Base-by-base conservation (phyloP, 2,329 filamentous ascomycete species). In the Emericellopsis cladophorae region DNA sequence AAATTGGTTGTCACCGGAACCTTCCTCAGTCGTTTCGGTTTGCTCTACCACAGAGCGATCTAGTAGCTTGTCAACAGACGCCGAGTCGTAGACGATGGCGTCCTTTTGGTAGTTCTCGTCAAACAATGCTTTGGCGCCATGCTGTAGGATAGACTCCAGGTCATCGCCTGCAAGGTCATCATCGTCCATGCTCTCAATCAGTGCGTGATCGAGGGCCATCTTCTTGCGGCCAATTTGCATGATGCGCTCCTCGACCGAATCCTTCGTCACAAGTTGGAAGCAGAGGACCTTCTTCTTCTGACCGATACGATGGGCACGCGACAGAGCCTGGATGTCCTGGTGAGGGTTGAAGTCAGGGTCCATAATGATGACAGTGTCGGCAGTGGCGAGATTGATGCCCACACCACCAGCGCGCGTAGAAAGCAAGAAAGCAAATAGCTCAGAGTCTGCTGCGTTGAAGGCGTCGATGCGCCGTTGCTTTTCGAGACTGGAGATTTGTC, bases 341-440 rank as follows among this genome's bases (percentile, higher is more conserved):
- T 98, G 92, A 1, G 92, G 92, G 46, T 98, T 98, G 67, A 94
- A 96, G 55, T 98, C 92, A 0, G 87, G 87, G 51, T 98, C 89
- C 49, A 96, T 78, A 48, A 98, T 95, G 48, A 98, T 95, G 45
- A 98, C 93, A 0, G 92, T 98, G 54, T 98, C 92, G 3, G 92
- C 92, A 7, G 89, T 95, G 0, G 92, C 92, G 42, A 98, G 71
- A 55, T 98, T 98, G 66, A 98, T 98, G 14, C 92, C 93, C 0
- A 98, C 90, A 52, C 93, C 92, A 41, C 92, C 92, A 15, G 93
- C 89, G 47, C 92, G 81, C 4, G 93, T 98, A 0, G 90, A 96
- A 0, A 98, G 70, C 15, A 98, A 63, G 60, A 98, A 96, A 0
- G 84, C 88, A 57, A 96, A 98, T 0, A 93, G 66, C 0, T 75